Conservation (phyloP, 2,329 filamentous ascomycete species). For the Magnaporthiopsis rhizophila region DNA sequence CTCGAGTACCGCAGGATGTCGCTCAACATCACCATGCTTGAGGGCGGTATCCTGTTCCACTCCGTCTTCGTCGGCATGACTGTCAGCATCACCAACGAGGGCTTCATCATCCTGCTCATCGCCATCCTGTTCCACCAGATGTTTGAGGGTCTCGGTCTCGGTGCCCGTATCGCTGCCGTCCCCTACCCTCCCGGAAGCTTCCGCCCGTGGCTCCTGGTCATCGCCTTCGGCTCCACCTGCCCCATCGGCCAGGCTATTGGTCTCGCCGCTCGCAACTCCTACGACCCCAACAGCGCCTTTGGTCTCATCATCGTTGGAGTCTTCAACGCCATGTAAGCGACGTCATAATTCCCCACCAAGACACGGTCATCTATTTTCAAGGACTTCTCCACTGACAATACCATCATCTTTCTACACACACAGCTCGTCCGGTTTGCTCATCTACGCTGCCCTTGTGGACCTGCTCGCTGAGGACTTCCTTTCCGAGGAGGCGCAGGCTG, state of each 20-base stretch:
- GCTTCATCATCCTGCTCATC: slow-evolving; percentile 58
- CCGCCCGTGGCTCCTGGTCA: slow-evolving; percentile 52
- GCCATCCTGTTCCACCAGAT: slow-evolving; percentile 67
- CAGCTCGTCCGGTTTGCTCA: slow-evolving; percentile 51
- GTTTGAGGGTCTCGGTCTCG: slow-evolving; percentile 61
- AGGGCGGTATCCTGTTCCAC: slow-evolving; percentile 73
- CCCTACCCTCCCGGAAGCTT: slow-evolving; percentile 47
- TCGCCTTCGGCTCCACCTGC: slow-evolving; percentile 56
- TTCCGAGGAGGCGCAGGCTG: slow-evolving; percentile 44
- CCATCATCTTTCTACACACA: not conserved
- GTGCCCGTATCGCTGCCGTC: slow-evolving; percentile 61
- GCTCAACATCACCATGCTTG: slow-evolving; percentile 66
- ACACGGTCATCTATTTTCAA: slow-evolving; percentile 12
- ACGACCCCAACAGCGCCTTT: slow-evolving; percentile 56
- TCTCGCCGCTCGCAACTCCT: slow-evolving; percentile 45
- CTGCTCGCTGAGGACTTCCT: slow-evolving; percentile 58
- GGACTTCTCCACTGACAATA: not conserved
- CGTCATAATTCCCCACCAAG: not conserved
- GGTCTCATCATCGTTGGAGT: slow-evolving; percentile 56
- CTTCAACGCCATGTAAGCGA: slow-evolving; percentile 54
- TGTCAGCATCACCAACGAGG: slow-evolving; percentile 58
- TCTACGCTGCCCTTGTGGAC: slow-evolving; percentile 57
- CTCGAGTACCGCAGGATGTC: slow-evolving; percentile 52
- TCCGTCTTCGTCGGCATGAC: slow-evolving; percentile 71
- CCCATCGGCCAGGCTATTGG: slow-evolving; percentile 60